These are phyloP conservation scores for Quercus tomentella DNA, from an alignment of 331 rosid genomes.

Conservation along the genomic window DNA sequence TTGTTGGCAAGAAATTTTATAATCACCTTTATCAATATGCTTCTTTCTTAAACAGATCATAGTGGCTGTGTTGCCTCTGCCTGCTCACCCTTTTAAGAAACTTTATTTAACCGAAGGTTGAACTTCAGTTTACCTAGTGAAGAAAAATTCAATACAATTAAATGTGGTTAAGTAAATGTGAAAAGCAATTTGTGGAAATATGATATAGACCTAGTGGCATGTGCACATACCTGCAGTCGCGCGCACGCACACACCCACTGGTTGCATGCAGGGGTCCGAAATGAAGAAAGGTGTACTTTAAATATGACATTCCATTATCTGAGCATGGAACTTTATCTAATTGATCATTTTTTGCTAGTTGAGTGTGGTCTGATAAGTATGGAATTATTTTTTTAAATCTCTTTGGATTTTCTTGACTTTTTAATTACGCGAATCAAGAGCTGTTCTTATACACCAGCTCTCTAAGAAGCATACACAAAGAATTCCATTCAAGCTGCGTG, in stretches of 20 bases:
- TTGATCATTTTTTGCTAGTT: background rate
- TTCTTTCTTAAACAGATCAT: background rate
- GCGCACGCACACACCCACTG: too few species aligned
- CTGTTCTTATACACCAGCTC: constrained; percentile 76
- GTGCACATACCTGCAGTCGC: background rate
- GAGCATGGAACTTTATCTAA: background rate
- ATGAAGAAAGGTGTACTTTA: background rate
- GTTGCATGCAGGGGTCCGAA: background rate
- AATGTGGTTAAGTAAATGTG: background rate
- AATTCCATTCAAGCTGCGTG: constrained; percentile 74
- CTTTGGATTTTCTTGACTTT: constrained; percentile 53
- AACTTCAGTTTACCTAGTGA: background rate
- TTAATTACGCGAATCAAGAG: constrained; percentile 74
- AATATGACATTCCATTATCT: background rate
- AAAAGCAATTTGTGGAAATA: background rate
- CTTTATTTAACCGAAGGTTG: background rate
- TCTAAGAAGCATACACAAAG: constrained; percentile 76
- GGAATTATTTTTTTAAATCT: background rate
- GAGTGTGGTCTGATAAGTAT: background rate
- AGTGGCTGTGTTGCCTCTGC: background rate
- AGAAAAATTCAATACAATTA: background rate
- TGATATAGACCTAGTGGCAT: background rate
- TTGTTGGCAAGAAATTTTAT: too few species aligned
- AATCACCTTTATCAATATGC: background rate
- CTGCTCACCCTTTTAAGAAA: background rate